These are phyloP conservation scores for Rhizopus delemar DNA, from an alignment of 371 early-diverging fungal genomes.

Conservation along the genomic window DNA sequence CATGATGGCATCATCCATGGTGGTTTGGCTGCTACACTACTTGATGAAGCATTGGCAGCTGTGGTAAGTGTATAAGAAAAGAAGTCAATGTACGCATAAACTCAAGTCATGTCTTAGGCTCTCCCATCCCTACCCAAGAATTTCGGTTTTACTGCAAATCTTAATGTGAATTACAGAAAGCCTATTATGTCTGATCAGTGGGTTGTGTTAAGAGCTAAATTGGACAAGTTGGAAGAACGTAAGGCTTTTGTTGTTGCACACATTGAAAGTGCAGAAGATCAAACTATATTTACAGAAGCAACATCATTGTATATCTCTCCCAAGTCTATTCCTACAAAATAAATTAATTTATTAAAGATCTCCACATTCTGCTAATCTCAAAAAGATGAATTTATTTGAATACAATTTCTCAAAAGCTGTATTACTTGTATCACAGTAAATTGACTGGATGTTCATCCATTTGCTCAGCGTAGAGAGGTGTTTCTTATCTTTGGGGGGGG, in stretches of 20 bases:
- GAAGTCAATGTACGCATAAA: not conserved
- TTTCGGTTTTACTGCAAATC: slow-evolving; percentile 75
- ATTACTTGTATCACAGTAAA: too few relatives aligned
- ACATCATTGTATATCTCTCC: slow-evolving; percentile 70
- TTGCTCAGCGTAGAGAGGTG: too few relatives aligned
- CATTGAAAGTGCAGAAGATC: slow-evolving; percentile 58
- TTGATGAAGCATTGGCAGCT: slow-evolving; percentile 65
- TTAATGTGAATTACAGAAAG: slow-evolving; percentile 71
- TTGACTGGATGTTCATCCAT: too few relatives aligned
- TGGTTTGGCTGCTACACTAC: slow-evolving; percentile 71
- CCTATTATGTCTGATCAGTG: slow-evolving; percentile 72
- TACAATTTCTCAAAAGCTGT: too few relatives aligned
- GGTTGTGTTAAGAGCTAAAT: slow-evolving; percentile 63
- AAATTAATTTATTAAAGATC: not conserved
- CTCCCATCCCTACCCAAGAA: slow-evolving; percentile 63
- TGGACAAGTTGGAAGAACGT: slow-evolving; percentile 66
- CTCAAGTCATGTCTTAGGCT: slow-evolving; percentile 31
- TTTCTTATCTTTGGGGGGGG: too few relatives aligned
- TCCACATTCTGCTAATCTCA: too few relatives aligned
- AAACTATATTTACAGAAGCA: slow-evolving; percentile 60
- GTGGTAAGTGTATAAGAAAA: slow-evolving; percentile 46
- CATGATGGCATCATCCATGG: slow-evolving; percentile 80
- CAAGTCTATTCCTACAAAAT: slow-evolving; percentile 14
- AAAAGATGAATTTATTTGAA: too few relatives aligned
- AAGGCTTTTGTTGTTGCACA: slow-evolving; percentile 70